Base-by-base conservation (phyloP, 441 rosid genomes). In the Pelargonium australe region DNA sequence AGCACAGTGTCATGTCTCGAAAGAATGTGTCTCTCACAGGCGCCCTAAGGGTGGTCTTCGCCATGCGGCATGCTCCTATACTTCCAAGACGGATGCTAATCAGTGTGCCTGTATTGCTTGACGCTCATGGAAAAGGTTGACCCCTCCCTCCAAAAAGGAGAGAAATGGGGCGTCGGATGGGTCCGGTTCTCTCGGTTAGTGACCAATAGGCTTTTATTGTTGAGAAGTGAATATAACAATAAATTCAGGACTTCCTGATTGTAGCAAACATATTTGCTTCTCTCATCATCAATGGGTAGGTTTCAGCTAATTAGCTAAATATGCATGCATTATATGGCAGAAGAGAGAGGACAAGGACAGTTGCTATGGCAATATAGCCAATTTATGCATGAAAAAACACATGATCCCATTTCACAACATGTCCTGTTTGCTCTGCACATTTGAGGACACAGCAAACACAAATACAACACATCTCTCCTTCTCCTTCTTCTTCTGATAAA, bases 201-300 rank as follows among this genome's bases (percentile, higher is more conserved):
- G n/a, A n/a, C n/a, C n/a, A n/a, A n/a, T n/a, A n/a, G n/a, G n/a
- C n/a, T n/a, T n/a, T n/a, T n/a, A 4, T 31, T 31, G 34, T 31
- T 31, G 34, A 31, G 34, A 31, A 31, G 34, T 31, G 34, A 31
- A 31, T 4, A 14, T 16, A n/a, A 63, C 75, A 81, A 79, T 79
- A 72, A 77, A 83, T 81, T 80, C 80, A 83, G 80, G 83, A 70
- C 63, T 74, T 45, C 72, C 44, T n/a, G 60, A 43, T 73, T 37
- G 61, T 67, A 25, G 57, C 14, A 49, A 13, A 49, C 14, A 12
- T 4, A 12, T 7, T 43, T 11, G 20, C 20, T 17, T 63, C 62
- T 2, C 65, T 14, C 73, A 72, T 44, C 74, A 66, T 60, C 55
- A 73, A 47, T 69, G 72, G 63, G 13, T 69, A 74, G 63, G 13